Percentiles rank a stretch among this genome's conserved stretches.
Conservation (phyloP, 2,329 filamentous ascomycete genomes). For the Taxawa tesnikishii region DNA sequence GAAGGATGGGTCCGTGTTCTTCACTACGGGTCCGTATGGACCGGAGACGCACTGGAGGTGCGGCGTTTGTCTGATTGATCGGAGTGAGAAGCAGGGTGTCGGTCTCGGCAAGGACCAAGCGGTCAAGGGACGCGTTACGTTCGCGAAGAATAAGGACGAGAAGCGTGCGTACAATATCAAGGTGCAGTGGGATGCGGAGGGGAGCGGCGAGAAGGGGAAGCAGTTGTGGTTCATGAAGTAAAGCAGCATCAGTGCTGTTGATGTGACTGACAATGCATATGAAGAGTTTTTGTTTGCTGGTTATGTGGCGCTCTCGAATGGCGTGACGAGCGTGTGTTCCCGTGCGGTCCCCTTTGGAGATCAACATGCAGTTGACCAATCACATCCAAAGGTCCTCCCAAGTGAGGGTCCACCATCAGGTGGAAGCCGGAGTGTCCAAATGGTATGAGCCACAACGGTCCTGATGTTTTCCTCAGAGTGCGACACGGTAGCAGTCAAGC, state of each 20-base stretch:
- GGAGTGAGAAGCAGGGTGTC: conserved; percentile 33
- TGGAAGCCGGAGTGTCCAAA: no score
- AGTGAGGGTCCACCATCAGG: no score
- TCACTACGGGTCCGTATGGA: conserved; percentile 72
- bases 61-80: conserved; percentile 59
- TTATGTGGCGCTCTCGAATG: no score
- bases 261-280: no score
- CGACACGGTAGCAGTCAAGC: no score
- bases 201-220: conserved; percentile 12
- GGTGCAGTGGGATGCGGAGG: conserved; percentile 23
- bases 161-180: conserved; percentile 26
- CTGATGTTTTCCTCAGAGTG: no score
- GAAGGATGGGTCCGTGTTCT: conserved; percentile 55
- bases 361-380: no score
- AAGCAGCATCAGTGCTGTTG: conserved; percentile 5
- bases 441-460: no score
- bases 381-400: no score
- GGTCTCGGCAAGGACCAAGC: conserved; percentile 42
- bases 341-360: no score
- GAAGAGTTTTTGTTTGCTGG: no score
- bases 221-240: conserved; percentile 20
- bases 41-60: conserved; percentile 86
- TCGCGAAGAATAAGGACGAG: conserved; percentile 19
- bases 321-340: no score
- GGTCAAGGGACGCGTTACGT: conserved; percentile 40